These are phyloP conservation scores for Monosporozyma servazzii DNA, from an alignment of 805 yeast species.

Conservation along the genomic window DNA sequence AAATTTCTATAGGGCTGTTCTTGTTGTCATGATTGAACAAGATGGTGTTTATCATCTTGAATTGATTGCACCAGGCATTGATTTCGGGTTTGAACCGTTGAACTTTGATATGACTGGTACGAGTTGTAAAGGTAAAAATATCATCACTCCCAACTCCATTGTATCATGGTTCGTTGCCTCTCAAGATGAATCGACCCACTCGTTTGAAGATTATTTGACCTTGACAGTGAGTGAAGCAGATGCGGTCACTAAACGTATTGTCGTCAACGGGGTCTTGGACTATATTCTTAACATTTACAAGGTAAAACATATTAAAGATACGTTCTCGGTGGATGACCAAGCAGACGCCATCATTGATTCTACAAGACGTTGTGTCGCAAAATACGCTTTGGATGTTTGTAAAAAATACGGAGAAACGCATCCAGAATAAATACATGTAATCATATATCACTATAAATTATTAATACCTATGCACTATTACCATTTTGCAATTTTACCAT, in stretches of 20 bases:
- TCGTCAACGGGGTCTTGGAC: conserved; percentile 31
- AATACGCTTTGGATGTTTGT: conserved; percentile 4
- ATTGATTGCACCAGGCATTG: conserved; percentile 10
- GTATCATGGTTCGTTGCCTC: conserved; percentile 12
- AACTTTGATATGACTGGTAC: conserved; percentile 11
- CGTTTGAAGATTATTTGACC: conserved; percentile 32
- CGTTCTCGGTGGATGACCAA: not conserved
- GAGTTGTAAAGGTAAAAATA: conserved; percentile 9
- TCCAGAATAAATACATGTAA: conserved; percentile 1
- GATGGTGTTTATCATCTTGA: conserved; percentile 13
- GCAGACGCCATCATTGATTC: not conserved
- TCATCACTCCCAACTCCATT: conserved; percentile 15
- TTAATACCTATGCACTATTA: too few species aligned
- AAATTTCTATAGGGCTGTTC: conserved; percentile 13
- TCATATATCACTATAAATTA: not conserved
- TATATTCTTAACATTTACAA: conserved; percentile 29
- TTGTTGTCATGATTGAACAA: conserved; percentile 10
- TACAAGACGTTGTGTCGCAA: conserved; percentile 4
- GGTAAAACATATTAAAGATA: not conserved
- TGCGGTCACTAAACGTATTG: conserved; percentile 28
- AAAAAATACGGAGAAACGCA: conserved; percentile 10
- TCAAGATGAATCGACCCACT: conserved; percentile 9
- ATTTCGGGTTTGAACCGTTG: conserved; percentile 10
- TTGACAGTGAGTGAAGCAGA: conserved; percentile 35
- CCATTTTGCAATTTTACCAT: too few species aligned